Evolutionary conservation across 768 basidiomycete species (phyloP).

Genomic region (Tylopilus sp.): DNA sequence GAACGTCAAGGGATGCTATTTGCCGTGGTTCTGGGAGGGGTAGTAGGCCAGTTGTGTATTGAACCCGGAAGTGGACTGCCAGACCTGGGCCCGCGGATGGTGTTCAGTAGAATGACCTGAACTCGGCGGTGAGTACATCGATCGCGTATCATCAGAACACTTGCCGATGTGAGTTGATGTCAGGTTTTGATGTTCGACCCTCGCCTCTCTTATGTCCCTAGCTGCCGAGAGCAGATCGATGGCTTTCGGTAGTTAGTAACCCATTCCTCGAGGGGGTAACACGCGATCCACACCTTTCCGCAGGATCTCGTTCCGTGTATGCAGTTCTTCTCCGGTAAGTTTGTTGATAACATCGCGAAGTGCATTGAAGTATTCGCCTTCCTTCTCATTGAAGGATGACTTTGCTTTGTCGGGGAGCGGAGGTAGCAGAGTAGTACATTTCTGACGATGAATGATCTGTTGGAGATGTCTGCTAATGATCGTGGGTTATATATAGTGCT

Average conservation of each 20-base stretch:
- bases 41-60: not conserved
- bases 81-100: not conserved
- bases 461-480: too few relatives aligned
- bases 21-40: not conserved
- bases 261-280: not conserved
- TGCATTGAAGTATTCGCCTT: slow-evolving; percentile 10
- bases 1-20: not conserved
- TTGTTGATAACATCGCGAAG: slow-evolving; percentile 16
- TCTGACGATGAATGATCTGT: slow-evolving; percentile 1
- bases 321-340: slow-evolving; percentile 16
- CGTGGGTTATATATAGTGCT: too few relatives aligned
- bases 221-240: slow-evolving; percentile 7
- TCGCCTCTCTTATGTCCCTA: not conserved
- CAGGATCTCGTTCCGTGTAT: slow-evolving; percentile 21
- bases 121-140: not conserved
- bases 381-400: slow-evolving; percentile 15
- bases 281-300: slow-evolving; percentile 14
- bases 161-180: slow-evolving; percentile 1
- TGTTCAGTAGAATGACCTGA: not conserved
- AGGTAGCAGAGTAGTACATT: not conserved
- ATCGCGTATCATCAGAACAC: not conserved
- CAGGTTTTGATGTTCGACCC: not conserved
- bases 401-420: slow-evolving; percentile 11
- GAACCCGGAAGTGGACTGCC: not conserved
- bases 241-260: slow-evolving; percentile 1